These are phyloP conservation scores for Coniochaeta ligniaria DNA, from an alignment of 2,329 filamentous ascomycete genomes.

Conservation along the genomic window DNA sequence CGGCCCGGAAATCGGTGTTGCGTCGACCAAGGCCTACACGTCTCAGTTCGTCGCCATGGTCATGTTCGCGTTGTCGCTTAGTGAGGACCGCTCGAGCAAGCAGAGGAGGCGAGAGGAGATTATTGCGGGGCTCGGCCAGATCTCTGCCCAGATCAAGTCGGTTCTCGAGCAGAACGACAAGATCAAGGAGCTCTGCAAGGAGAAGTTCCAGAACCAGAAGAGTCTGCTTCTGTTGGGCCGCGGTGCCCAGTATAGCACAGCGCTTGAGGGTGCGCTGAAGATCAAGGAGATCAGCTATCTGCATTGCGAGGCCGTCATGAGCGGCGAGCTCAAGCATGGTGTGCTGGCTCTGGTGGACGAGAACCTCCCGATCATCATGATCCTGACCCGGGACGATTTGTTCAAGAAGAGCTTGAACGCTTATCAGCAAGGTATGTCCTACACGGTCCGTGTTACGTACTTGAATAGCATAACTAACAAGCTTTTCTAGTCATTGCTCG, in stretches of 20 bases:
- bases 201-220: conserved; percentile 96
- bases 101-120: conserved; percentile 87
- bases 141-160: conserved; percentile 87
- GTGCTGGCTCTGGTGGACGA: conserved; percentile 95
- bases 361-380: conserved; percentile 99
- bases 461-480: neutral
- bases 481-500: conserved; percentile 73
- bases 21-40: conserved; percentile 98
- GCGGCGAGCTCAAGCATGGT: conserved; percentile 97
- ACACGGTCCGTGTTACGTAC: neutral
- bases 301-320: conserved; percentile 99
- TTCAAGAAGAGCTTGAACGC: conserved; percentile 99
- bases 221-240: conserved; percentile 86
- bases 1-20: conserved; percentile 96
- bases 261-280: conserved; percentile 94
- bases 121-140: conserved; percentile 81
- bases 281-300: conserved; percentile 99
- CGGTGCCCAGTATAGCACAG: conserved; percentile 94
- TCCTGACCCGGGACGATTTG: conserved; percentile 89
- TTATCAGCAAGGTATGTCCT: conserved; percentile 78
- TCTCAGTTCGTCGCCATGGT: conserved; percentile 99
- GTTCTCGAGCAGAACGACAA: conserved; percentile 85
- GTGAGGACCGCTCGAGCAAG: conserved; percentile 95
- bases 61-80: conserved; percentile 96
- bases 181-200: conserved; percentile 90